Percentiles rank a stretch among this genome's conserved stretches.
phyloP scores from a whole-genome alignment of 257 asterid genomes.

The Nicotiana undulata region DNA sequence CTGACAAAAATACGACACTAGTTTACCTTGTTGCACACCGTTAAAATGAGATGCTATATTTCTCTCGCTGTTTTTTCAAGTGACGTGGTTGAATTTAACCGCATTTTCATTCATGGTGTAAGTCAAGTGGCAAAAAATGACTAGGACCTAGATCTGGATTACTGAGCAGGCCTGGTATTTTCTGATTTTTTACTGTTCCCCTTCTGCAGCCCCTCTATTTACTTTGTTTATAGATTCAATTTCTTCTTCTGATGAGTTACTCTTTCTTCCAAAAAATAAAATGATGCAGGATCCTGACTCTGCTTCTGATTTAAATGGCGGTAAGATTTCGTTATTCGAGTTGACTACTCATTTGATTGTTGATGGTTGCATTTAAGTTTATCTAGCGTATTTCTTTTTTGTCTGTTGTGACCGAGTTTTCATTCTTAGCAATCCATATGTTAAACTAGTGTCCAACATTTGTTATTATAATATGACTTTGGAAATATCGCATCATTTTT shows the following conservation, averaged over 20 bases:
- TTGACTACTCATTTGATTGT: not conserved
- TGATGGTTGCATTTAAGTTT: not conserved
- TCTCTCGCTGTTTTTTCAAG: not conserved
- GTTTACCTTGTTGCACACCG: not conserved
- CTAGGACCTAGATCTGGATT: not conserved
- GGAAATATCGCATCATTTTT: not conserved
- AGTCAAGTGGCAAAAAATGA: not conserved
- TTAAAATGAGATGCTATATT: not conserved
- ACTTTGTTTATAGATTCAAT: not conserved
- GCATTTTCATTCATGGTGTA: not conserved
- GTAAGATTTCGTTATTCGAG: constrained; percentile 27
- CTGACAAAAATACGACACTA: not conserved
- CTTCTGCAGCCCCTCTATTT: not conserved
- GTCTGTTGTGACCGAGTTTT: not conserved
- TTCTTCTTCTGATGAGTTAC: constrained; percentile 6
- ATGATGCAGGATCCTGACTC: constrained; percentile 52
- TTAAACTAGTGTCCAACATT: not conserved
- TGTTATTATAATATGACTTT: not conserved
- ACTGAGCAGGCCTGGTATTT: not conserved
- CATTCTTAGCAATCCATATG: not conserved
- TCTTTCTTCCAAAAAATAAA: constrained; percentile 6
- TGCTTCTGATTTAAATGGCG: constrained; percentile 45
- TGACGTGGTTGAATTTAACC: not conserved
- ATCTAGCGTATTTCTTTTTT: not conserved
- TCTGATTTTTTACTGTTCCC: not conserved